These are phyloP conservation scores for Pulveroboletus sp. DNA, from an alignment of 768 basidiomycete genomes.

Conservation along the genomic window DNA sequence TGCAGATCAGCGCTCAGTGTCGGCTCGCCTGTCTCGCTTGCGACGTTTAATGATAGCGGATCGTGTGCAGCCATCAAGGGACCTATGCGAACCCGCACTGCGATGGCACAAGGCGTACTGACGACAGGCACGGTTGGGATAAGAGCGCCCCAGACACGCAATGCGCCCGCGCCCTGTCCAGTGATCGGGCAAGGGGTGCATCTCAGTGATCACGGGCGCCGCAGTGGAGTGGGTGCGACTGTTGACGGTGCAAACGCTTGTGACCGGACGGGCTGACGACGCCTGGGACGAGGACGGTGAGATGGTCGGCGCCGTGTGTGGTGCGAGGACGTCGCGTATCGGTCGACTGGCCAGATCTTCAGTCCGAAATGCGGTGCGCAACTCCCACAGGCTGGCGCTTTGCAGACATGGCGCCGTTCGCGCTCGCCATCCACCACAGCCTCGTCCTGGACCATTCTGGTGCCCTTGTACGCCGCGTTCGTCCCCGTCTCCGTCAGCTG, in stretches of 20 bases:
- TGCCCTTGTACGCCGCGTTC: too few species aligned
- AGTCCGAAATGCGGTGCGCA: not conserved
- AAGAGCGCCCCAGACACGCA: not conserved
- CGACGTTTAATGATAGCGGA: conserved; percentile 5
- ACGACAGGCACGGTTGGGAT: too few species aligned
- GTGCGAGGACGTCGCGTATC: conserved; percentile 1
- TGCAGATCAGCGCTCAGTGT: conserved; percentile 9
- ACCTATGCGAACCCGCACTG: not conserved
- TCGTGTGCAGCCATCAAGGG: conserved; percentile 4
- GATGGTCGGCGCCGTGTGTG: conserved; percentile 15
- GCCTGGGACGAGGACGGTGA: conserved; percentile 1
- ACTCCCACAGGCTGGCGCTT: not conserved
- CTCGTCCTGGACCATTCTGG: too few species aligned
- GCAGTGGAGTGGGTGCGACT: not conserved
- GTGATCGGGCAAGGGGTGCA: not conserved
- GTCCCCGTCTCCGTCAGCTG: too few species aligned
- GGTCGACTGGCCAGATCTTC: not conserved
- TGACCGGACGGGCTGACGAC: not conserved
- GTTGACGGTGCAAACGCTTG: too few species aligned
- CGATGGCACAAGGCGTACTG: not conserved
- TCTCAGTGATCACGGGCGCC: not conserved
- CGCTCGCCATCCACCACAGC: not conserved
- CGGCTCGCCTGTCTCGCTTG: not conserved
- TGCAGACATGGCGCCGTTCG: not conserved
- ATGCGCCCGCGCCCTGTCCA: not conserved